A percentile compares a stretch with the other conserved stretches of the same genome.
Evolutionary conservation across 2,329 filamentous ascomycete genomes (phyloP).

Genomic region (Talaromyces rugulosus): DNA sequence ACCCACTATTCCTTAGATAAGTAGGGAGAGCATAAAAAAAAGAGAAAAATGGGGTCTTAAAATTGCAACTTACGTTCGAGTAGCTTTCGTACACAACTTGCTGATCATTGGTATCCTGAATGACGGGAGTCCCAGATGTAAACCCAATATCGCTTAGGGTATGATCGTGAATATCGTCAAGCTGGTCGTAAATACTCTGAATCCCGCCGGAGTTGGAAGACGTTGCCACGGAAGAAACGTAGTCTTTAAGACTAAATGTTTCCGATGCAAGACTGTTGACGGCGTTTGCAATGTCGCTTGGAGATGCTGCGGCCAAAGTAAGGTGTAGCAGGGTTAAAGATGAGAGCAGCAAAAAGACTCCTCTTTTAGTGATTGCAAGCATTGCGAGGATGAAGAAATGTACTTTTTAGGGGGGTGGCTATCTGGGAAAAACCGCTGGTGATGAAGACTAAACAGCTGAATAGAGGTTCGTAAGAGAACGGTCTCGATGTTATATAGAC

Average conservation of each 20-base stretch:
- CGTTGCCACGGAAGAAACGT: slow-evolving; percentile 10
- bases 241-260: slow-evolving; percentile 11
- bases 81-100: slow-evolving; percentile 15
- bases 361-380: neutral
- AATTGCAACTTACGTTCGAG: slow-evolving; percentile 10
- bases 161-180: slow-evolving; percentile 12
- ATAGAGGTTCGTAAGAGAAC: too few species aligned
- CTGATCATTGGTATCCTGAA: slow-evolving; percentile 4
- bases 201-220: slow-evolving; percentile 10
- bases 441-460: too few species aligned
- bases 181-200: slow-evolving; percentile 7
- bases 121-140: slow-evolving; percentile 1
- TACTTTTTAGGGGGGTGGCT: too few species aligned
- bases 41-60: neutral
- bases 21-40: neutral
- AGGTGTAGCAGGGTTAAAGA: neutral
- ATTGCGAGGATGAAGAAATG: neutral
- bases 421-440: too few species aligned
- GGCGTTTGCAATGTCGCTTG: slow-evolving; percentile 13
- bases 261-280: slow-evolving; percentile 12
- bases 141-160: slow-evolving; percentile 10
- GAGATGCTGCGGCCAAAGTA: neutral
- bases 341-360: neutral
- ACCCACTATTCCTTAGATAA: slow-evolving; percentile 7
- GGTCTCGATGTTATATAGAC: neutral